Evolutionary conservation across 768 basidiomycete genomes (phyloP).

Genomic region (Psilocybe azurescens): DNA sequence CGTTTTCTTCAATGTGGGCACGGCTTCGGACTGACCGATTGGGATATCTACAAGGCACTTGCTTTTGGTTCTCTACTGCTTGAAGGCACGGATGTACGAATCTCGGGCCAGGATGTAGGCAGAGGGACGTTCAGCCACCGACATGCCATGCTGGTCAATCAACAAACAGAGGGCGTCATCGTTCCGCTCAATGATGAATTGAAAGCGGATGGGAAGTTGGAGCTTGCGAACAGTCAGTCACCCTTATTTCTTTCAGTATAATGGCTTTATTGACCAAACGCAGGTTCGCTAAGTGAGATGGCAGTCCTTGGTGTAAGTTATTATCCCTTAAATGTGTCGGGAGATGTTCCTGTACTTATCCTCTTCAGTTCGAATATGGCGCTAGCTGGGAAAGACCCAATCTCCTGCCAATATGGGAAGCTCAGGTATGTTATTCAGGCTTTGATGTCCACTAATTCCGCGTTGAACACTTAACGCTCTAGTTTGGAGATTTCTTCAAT

Average conservation of each 20-base stretch:
- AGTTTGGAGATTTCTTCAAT: slow-evolving; percentile 95
- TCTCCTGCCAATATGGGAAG: slow-evolving; percentile 90
- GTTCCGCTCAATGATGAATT: slow-evolving; percentile 83
- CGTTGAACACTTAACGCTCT: not conserved
- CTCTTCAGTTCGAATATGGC: slow-evolving; percentile 82
- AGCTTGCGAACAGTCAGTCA: slow-evolving; percentile 83
- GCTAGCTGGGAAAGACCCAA: slow-evolving; percentile 88
- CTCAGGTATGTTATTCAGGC: slow-evolving; percentile 57
- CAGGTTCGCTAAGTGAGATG: slow-evolving; percentile 89
- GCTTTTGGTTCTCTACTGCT: slow-evolving; percentile 88
- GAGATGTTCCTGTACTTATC: not conserved
- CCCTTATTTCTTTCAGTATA: not conserved
- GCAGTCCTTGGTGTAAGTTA: slow-evolving; percentile 81
- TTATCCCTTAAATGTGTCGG: not conserved
- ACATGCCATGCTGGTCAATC: slow-evolving; percentile 93
- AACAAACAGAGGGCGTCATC: slow-evolving; percentile 76
- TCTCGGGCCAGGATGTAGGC: slow-evolving; percentile 94
- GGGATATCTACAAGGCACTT: slow-evolving; percentile 58
- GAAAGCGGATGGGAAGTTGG: slow-evolving; percentile 67
- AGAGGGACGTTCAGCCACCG: slow-evolving; percentile 89
- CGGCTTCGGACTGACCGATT: not conserved
- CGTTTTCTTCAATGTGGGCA: not conserved
- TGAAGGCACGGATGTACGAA: slow-evolving; percentile 83
- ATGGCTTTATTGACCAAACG: not conserved
- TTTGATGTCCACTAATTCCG: not conserved